Conservation (phyloP, 345 rosid species). For the Anastatica hierochuntica region DNA sequence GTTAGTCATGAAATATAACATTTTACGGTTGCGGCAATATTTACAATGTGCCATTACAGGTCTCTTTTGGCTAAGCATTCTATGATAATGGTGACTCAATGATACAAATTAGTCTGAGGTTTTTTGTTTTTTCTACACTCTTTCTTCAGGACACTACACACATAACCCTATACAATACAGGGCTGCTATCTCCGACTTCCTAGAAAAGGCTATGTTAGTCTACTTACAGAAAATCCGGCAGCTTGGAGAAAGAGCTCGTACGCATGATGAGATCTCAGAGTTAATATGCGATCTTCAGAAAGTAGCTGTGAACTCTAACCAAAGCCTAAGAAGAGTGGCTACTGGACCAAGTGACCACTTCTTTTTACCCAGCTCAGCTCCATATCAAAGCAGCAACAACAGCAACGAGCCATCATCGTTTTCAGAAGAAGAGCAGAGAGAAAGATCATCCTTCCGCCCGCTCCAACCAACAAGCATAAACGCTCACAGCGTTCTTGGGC, state of each 20-base stretch:
- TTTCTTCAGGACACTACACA: conserved; percentile 57
- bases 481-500: conserved; percentile 80
- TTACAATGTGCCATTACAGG: neutral
- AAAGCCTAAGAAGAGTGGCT: conserved; percentile 78
- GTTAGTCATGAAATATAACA: conserved; percentile 30
- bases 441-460: conserved; percentile 28
- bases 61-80: neutral
- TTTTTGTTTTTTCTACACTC: neutral
- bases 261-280: conserved; percentile 64
- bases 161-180: conserved; percentile 65
- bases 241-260: conserved; percentile 45
- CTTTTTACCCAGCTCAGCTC: conserved; percentile 67
- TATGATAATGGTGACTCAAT: neutral
- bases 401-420: conserved; percentile 29
- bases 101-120: neutral
- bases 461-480: conserved; percentile 54
- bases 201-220: conserved; percentile 55
- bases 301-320: conserved; percentile 84
- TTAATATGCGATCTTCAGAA: conserved; percentile 74
- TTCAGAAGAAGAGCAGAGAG: conserved; percentile 44
- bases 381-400: conserved; percentile 27
- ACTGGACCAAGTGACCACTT: conserved; percentile 70
- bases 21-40: neutral
- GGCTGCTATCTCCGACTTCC: conserved; percentile 51
- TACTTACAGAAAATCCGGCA: conserved; percentile 45